Conservation (phyloP, 257 asterid species). For the Solanum peruvianum region DNA sequence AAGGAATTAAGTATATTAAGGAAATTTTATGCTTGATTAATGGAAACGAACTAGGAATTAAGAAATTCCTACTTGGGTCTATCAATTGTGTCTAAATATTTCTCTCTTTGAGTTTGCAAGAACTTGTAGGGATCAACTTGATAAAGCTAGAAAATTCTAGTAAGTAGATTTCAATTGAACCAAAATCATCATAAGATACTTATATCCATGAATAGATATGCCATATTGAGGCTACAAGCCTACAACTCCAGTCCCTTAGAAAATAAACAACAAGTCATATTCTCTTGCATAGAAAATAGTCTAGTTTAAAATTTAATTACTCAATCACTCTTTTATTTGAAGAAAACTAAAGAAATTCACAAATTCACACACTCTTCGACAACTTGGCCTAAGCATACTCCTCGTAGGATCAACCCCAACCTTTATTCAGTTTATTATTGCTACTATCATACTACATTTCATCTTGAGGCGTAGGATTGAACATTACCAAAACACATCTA, state of each 20-base stretch:
- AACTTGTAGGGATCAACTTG: neutral
- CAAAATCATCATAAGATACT: neutral
- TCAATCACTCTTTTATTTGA: neutral
- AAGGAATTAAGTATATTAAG: neutral
- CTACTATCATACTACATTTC: too few relatives aligned
- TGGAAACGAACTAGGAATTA: neutral
- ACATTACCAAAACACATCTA: too few relatives aligned
- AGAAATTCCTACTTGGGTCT: neutral
- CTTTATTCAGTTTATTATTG: neutral
- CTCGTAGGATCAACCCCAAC: neutral
- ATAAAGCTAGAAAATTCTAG: neutral
- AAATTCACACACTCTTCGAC: neutral
- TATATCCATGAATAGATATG: neutral
- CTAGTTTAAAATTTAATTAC: neutral
- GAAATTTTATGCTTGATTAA: neutral
- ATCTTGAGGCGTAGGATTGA: too few relatives aligned
- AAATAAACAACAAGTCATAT: neutral
- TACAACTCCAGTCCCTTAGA: neutral
- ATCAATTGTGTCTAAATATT: neutral
- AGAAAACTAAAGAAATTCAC: neutral
- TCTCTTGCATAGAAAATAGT: neutral
- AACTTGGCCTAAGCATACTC: neutral
- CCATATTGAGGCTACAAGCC: neutral
- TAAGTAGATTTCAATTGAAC: neutral
- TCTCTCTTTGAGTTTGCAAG: neutral